Evolutionary conservation across 1,284 basidiomycete species (phyloP).

Genomic region (Fistulina hepatica): DNA sequence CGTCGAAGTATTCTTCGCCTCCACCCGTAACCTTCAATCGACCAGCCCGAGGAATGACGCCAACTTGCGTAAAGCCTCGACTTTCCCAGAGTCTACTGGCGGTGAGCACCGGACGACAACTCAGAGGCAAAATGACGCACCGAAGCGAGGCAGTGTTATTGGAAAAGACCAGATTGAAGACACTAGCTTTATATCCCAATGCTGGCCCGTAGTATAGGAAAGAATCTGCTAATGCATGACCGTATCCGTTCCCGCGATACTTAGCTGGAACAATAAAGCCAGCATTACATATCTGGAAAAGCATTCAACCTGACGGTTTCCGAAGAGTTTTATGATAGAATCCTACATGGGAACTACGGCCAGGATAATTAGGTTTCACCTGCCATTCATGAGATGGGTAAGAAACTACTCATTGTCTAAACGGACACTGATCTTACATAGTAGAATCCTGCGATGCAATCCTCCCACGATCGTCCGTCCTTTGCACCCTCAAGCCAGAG

Average conservation of each 20-base stretch:
- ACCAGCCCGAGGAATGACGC: conserved; percentile 80
- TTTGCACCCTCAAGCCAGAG: conserved; percentile 34
- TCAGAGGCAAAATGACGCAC: conserved; percentile 25
- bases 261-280: conserved; percentile 76
- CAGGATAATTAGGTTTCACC: conserved; percentile 89
- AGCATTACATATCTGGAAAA: conserved; percentile 68
- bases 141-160: conserved; percentile 66
- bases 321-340: background rate
- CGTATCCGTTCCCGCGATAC: conserved; percentile 63
- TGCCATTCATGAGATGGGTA: conserved; percentile 18
- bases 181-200: conserved; percentile 76
- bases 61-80: conserved; percentile 74
- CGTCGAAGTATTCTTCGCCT: conserved; percentile 83
- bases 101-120: conserved; percentile 11
- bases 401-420: conserved; percentile 2
- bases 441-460: conserved; percentile 71
- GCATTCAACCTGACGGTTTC: conserved; percentile 3
- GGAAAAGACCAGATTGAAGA: conserved; percentile 91
- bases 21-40: conserved; percentile 50
- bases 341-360: conserved; percentile 85
- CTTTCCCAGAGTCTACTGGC: conserved; percentile 72
- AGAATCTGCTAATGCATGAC: conserved; percentile 64
- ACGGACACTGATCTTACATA: conserved; percentile 41
- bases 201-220: conserved; percentile 76
- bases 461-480: conserved; percentile 48